Base-by-base conservation (phyloP, 2,329 filamentous ascomycete species). In the Ascochyta pisi region DNA sequence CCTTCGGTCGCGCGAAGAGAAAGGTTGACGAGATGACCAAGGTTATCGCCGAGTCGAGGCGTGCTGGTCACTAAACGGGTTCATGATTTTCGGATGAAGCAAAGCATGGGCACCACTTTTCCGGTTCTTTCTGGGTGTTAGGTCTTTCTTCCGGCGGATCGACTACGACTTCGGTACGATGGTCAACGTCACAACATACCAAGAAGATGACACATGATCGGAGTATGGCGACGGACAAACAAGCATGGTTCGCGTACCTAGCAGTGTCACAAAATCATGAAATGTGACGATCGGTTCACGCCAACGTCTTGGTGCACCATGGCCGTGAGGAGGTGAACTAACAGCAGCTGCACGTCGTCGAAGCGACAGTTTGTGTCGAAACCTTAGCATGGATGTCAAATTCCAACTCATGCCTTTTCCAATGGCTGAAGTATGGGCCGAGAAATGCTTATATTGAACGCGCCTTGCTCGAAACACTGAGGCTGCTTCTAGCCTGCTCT, bases 1-100 rank as follows among this genome's bases (percentile, higher is more conserved):
- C 95, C 74, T 98, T 98, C 83, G 91, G 91, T 78, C 94, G 95
- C 82, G 94, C 94, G 78, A 99, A 99, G 94, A 89, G 87, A 81
- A 99, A 99, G 94, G 95, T 99, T 73, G 95, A 99, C 80, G 94
- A 98, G 85, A 92, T 99, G 84, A 91, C 92, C 84, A 88, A 91
- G 77, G 91, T 99, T 82, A 99, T 99, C 79, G 92, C 94, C 76
- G 95, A 98, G 86, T 89, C 93, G 79, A 93, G 94, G 83, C 85
- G 89, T 78, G 83, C 86, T 63, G 87, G 82, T 81, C 87, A 72
- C 82, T 89, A 88, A 84, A 80, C 70, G 70, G 58, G 58, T 61
- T 65, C 56, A 61, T 62, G 65, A 63, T 57, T 57, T 54, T 58
- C 58, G 59, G 57, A 69, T 58, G 60, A 64, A 64, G 61, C 64